Percentiles rank a stretch among this genome's conserved stretches.
These are phyloP conservation scores for Akanthomyces uredinophilus DNA, from an alignment of 2,329 filamentous ascomycete species.

Conservation along the genomic window DNA sequence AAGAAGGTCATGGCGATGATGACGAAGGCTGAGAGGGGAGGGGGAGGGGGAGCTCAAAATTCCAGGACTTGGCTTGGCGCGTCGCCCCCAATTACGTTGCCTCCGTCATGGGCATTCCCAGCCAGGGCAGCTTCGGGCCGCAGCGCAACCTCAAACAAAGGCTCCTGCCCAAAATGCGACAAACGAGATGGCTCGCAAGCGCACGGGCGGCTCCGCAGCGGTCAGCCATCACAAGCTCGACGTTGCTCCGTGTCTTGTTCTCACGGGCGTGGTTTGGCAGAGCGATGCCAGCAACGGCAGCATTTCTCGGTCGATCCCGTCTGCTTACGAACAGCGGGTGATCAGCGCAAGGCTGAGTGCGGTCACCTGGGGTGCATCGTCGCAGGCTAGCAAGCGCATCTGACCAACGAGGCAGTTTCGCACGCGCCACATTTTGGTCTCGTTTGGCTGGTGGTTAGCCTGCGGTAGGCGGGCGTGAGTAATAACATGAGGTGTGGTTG, in stretches of 20 bases:
- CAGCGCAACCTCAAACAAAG: neutral
- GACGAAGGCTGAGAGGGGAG: neutral
- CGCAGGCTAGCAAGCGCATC: conserved; percentile 1
- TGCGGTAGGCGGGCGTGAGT: neutral
- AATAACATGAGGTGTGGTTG: neutral
- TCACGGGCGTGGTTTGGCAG: neutral
- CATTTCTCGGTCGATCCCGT: neutral
- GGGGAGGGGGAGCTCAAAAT: neutral
- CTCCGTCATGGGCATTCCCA: too few relatives aligned
- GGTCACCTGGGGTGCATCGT: conserved; percentile 8
- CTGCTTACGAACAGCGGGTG: neutral
- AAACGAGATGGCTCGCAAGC: neutral
- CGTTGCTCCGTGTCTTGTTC: neutral
- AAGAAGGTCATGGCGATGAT: neutral
- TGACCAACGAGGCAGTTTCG: conserved; percentile 13
- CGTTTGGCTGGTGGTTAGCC: too few relatives aligned
- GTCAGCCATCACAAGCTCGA: neutral
- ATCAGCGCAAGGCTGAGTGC: conserved; percentile 12
- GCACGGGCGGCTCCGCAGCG: neutral
- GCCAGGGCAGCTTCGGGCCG: neutral
- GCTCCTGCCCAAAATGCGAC: neutral
- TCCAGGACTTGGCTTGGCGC: neutral
- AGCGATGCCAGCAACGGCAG: neutral
- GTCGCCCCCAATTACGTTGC: neutral
- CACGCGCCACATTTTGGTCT: conserved; percentile 8